These are phyloP conservation scores for Cardamine resedifolia DNA, from an alignment of 345 rosid species.

Conservation along the genomic window DNA sequence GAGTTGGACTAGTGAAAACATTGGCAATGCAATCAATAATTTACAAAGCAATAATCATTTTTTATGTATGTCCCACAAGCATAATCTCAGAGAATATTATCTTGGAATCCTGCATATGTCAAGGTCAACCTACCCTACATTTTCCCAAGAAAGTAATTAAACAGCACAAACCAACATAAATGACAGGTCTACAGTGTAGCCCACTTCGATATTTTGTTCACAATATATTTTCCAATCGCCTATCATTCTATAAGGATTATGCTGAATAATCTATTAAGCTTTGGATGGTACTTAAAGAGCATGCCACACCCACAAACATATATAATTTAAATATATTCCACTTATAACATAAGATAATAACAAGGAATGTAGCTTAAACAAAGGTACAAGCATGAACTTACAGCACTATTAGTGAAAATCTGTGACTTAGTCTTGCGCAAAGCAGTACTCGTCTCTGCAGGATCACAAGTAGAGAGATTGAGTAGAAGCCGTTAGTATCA, in stretches of 20 bases:
- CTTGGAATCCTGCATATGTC: background rate
- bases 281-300: background rate
- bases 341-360: background rate
- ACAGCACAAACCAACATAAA: slow-evolving; percentile 12
- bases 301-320: background rate
- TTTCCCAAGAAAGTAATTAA: background rate
- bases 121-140: background rate
- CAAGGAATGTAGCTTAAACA: background rate
- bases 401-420: slow-evolving; percentile 88
- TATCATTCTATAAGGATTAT: background rate
- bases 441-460: slow-evolving; percentile 65
- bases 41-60: background rate
- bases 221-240: background rate
- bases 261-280: background rate
- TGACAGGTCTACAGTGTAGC: slow-evolving; percentile 3
- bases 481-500: slow-evolving; percentile 1
- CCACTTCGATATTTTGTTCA: background rate
- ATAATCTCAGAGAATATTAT: background rate
- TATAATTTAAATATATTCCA: background rate
- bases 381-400: slow-evolving; percentile 40
- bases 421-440: slow-evolving; percentile 89
- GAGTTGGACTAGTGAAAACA: background rate
- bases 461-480: slow-evolving; percentile 17
- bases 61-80: slow-evolving; percentile 1
- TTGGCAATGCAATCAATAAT: background rate